Evolutionary conservation across 345 rosid genomes (phyloP).

Genomic region (Salix caprea): DNA sequence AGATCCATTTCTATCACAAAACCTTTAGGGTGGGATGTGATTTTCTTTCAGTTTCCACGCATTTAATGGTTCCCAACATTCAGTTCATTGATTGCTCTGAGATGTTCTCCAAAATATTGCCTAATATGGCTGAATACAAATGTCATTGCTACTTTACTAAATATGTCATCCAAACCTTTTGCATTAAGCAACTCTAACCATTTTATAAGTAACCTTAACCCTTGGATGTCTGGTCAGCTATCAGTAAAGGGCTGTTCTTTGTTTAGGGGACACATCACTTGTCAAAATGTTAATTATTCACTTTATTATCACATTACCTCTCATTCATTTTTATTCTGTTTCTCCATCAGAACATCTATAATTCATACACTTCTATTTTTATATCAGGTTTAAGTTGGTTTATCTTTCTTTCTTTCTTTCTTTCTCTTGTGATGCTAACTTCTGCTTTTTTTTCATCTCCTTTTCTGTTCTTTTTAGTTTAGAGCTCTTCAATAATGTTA

Average conservation of each 20-base stretch:
- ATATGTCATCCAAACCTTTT: neutral
- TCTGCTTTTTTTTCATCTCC: conserved; percentile 18
- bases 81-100: neutral
- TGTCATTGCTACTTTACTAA: neutral
- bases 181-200: neutral
- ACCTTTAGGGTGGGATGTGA: neutral
- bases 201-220: neutral
- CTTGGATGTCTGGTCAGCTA: too few species aligned
- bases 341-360: neutral
- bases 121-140: neutral
- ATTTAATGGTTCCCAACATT: neutral
- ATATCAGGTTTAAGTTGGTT: neutral
- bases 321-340: neutral
- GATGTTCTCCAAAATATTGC: neutral
- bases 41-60: neutral
- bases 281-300: neutral
- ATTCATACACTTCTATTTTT: neutral
- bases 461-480: neutral
- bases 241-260: neutral
- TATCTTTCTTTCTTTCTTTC: neutral
- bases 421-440: conserved; percentile 10
- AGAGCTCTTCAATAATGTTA: neutral
- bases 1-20: neutral
- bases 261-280: neutral
- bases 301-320: neutral